Base-by-base conservation (phyloP, 805 yeast species). In the Clavispora santaluciae region DNA sequence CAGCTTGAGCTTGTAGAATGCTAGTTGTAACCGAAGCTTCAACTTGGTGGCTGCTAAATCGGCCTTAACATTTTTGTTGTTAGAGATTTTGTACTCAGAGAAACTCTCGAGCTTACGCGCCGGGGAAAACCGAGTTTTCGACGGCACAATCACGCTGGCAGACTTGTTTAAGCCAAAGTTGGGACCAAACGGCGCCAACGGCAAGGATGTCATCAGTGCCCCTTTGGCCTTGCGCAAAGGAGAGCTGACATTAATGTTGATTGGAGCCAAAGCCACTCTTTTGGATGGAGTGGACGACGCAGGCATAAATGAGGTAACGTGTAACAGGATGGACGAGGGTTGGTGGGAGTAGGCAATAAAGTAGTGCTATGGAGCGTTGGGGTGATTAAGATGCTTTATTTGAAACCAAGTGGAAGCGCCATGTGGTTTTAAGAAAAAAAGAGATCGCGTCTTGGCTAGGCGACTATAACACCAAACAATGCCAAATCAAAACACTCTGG, bases 31-130 rank as follows among this genome's bases (percentile, higher is more conserved):
- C 50, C 68, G 68, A 43, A 68, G 56, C 55, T 66, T 69, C 51
- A 69, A 57, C 47, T 68, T 68, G 17, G 70, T 63, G 23, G 73
- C 75, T 9, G 72, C 70, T 53, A 66, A 57, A 22, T 64, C 67
- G 6, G 68, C 70, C 41, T 60, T 51, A 43, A 57, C 63, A 47
- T 56, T 62, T 22, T 49, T 49, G 49, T 38, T 41, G 39, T 39
- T 43, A 24, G 51, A 39, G 44, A 50, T 48, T 26, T 56, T 45
- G 44, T 53, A 60, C 36, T 59, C 67, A 17, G 63, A 55, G 40
- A 59, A 61, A 34, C 61, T 54, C 26, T 47, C 53, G 36, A 39
- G 22, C 35, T 40, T 40, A 22, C 49, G 48, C 28, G 25, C 40
- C 16, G 36, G 20, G 22, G 44, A 17, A 22, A 34, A 29, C 13